Evolutionary conservation across 2,329 filamentous ascomycete species (phyloP).

Genomic region (Volutella citrinella): DNA sequence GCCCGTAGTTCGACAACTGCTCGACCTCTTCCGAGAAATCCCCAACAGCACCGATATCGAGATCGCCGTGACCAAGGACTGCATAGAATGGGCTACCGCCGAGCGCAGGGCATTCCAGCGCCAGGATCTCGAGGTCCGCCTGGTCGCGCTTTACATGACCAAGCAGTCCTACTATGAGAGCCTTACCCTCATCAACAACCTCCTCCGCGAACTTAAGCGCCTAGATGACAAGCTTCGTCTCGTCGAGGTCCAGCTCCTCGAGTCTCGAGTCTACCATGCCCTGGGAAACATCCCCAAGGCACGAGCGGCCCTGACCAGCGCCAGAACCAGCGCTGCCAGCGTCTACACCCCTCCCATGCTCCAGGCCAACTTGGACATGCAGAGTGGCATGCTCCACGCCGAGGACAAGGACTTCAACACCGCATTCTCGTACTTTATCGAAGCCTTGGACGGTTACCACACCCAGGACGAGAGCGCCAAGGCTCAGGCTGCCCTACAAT

Average conservation of each 20-base stretch:
- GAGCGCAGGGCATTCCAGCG: slow-evolving; percentile 94
- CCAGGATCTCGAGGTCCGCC: slow-evolving; percentile 94
- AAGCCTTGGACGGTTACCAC: slow-evolving; percentile 95
- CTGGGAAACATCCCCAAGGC: slow-evolving; percentile 96
- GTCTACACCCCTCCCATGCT: slow-evolving; percentile 95
- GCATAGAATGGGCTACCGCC: slow-evolving; percentile 97
- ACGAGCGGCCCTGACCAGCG: slow-evolving; percentile 88
- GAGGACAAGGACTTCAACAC: slow-evolving; percentile 99
- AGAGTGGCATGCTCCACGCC: slow-evolving; percentile 97
- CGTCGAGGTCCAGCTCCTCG: slow-evolving; percentile 95
- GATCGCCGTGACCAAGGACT: slow-evolving; percentile 94
- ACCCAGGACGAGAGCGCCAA: slow-evolving; percentile 82
- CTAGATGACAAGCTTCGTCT: slow-evolving; percentile 97
- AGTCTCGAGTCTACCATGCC: slow-evolving; percentile 96
- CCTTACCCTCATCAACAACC: slow-evolving; percentile 91
- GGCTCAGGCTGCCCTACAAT: slow-evolving; percentile 96
- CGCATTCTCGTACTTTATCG: slow-evolving; percentile 98
- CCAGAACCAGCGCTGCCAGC: slow-evolving; percentile 90
- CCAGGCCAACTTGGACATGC: slow-evolving; percentile 97
- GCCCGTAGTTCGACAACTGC: slow-evolving; percentile 79
- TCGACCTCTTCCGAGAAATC: slow-evolving; percentile 92
- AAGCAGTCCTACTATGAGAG: slow-evolving; percentile 98
- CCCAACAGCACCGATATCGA: slow-evolving; percentile 94
- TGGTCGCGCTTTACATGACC: slow-evolving; percentile 91
- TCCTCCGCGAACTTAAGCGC: slow-evolving; percentile 94